These are phyloP conservation scores for Wallacemonas sp. DNA, from an alignment of 208 protist species.

Conservation along the genomic window DNA sequence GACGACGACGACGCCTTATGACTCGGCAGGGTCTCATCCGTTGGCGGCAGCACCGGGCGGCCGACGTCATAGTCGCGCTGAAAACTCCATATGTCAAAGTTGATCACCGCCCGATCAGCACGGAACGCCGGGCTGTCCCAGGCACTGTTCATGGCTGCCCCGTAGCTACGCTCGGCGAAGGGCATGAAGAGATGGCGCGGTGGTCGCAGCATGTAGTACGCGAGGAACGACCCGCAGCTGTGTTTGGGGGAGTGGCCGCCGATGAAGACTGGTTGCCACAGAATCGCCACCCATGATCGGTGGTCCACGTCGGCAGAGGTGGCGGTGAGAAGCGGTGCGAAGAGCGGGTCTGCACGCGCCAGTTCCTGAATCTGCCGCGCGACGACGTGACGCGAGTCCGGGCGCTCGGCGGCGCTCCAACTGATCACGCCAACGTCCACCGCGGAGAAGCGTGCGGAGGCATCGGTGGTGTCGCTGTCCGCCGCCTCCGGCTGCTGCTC, in stretches of 20 bases:
- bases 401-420: slow-evolving; percentile 74
- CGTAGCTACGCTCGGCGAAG: slow-evolving; percentile 40
- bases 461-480: neutral
- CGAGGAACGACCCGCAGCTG: slow-evolving; percentile 83
- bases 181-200: slow-evolving; percentile 62
- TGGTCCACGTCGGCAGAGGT: slow-evolving; percentile 72
- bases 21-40: slow-evolving; percentile 8
- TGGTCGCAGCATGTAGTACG: slow-evolving; percentile 78
- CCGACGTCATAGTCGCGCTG: slow-evolving; percentile 45
- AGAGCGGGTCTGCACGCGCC: slow-evolving; percentile 50
- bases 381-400: slow-evolving; percentile 77
- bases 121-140: slow-evolving; percentile 74
- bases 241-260: slow-evolving; percentile 75
- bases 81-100: slow-evolving; percentile 69
- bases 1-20: slow-evolving; percentile 18
- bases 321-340: slow-evolving; percentile 56
- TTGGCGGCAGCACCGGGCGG: slow-evolving; percentile 23
- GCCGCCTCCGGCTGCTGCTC: slow-evolving; percentile 10
- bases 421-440: slow-evolving; percentile 48
- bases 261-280: slow-evolving; percentile 86
- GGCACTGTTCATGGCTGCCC: slow-evolving; percentile 60
- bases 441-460: slow-evolving; percentile 6
- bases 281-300: slow-evolving; percentile 85
- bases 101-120: slow-evolving; percentile 47
- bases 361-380: slow-evolving; percentile 74